These are phyloP conservation scores for Cystofilobasidium macerans DNA, from an alignment of 768 basidiomycete species.

Conservation along the genomic window DNA sequence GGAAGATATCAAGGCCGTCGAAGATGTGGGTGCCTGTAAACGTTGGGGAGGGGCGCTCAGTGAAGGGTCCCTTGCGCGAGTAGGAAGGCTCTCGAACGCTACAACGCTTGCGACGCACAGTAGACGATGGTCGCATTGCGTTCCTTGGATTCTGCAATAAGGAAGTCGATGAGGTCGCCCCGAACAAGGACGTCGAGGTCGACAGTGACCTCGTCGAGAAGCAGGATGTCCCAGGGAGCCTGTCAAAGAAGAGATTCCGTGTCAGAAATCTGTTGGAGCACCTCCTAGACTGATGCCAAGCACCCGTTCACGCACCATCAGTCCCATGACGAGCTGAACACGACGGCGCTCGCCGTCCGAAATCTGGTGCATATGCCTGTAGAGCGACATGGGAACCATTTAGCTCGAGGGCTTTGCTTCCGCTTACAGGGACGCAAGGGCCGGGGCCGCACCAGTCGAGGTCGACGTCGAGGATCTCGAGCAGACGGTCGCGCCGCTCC, in stretches of 20 bases:
- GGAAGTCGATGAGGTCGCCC: constrained; percentile 75
- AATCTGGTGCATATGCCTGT: constrained; percentile 81
- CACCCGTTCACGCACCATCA: constrained; percentile 51
- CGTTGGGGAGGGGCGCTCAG: constrained; percentile 11
- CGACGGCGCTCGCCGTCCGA: constrained; percentile 90
- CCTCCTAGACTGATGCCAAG: too few species aligned
- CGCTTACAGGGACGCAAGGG: background rate
- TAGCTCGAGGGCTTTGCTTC: background rate
- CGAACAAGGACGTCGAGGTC: constrained; percentile 94
- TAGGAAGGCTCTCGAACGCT: too few species aligned
- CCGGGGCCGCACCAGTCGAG: constrained; percentile 56
- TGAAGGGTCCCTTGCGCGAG: too few species aligned
- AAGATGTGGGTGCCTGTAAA: constrained; percentile 93
- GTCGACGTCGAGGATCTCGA: constrained; percentile 89
- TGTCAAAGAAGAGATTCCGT: background rate
- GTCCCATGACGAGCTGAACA: constrained; percentile 88
- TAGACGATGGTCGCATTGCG: constrained; percentile 83
- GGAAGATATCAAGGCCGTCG: constrained; percentile 81
- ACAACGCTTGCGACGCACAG: constrained; percentile 29
- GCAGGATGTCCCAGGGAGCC: constrained; percentile 73
- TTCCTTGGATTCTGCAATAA: constrained; percentile 64
- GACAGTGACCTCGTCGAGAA: constrained; percentile 63
- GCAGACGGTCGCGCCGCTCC: constrained; percentile 66
- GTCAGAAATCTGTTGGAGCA: too few species aligned
- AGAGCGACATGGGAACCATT: too few species aligned